Base-by-base conservation (phyloP, 78 protist genomes). In the Cyanophora paradoxa region DNA sequence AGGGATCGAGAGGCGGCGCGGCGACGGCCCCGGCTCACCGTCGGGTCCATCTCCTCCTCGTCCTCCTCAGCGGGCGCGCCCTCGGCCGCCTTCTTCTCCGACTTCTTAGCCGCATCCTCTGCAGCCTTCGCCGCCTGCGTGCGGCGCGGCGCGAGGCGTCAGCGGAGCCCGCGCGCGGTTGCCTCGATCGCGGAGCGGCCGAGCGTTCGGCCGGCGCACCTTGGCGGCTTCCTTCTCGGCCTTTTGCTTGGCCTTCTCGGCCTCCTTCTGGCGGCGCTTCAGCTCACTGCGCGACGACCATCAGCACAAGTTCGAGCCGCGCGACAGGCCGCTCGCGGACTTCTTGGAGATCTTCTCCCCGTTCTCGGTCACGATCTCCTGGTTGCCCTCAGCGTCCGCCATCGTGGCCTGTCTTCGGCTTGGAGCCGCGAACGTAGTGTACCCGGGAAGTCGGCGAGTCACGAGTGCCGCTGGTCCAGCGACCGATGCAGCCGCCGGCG, bases 21-120 rank as follows among this genome's bases (percentile, higher is more conserved):
- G 48, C 28, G 30, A 50, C 58, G 14, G 30, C 16, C 40, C 22
- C 73, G 56, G 11, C 48, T 7, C 61, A 36, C 37, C 17, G 63
- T 63, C 19, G 84, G 78, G 26, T 79, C 84, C 28, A 44, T 19
- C 40, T 79, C 78, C 40, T 79, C 84, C 24, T 58, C 84, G 5
- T 56, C 77, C 44, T 41, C 77, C 16, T 22, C 69, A 17, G 0
- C 62, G 3, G 17, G 44, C 0, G 42, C 66, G 6, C 26, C 80
- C 46, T 46, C 36, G n/a, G 46, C 46, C 70, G 24, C 34, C 65
- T 48, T 56, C 59, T 48, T 30, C 63, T n/a, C 40, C 68, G 37
- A n/a, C 17, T 46, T 30, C 37, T 4, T 1, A 13, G 62, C 30
- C 10, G 64, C 42, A 1, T 8, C 56, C 39, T 42, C 39, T 24